Evolutionary conservation across 202 grass and related monocot genomes (phyloP), one percentile per base, ranked within the genome.

Genomic region (Elaeis oleifera): DNA sequence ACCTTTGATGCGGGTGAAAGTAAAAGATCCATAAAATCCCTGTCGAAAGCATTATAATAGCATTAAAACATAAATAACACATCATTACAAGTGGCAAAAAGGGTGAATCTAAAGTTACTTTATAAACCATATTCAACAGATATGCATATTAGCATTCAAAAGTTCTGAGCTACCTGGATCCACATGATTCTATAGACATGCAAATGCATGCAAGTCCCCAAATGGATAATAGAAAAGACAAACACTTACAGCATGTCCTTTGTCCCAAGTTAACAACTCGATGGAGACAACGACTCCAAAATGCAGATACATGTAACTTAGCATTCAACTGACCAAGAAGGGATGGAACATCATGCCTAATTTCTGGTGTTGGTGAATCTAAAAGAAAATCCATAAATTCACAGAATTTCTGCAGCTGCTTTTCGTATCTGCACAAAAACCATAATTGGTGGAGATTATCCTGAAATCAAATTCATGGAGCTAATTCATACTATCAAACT

Each of bases 1-100:
- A 97, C 74, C 78, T 97, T 97, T 0, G 92, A 97, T 17, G 92
- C 84, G 4, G 92, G 88, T 20, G 88, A 85, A 77, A 97, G 82
- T 66, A 97, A 70, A 54, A 97, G 87, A 60, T 91, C 88, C 53
- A 86, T 76, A 71, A 97, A 97, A 69, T 89, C 80, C 77, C 92
- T 97, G 76, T 50, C 56, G 28, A 59, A 28, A 20, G 68, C 49
- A 63, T 28, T 23, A 44, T 28, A 56, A 29, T 15, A 18, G 27
- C 15, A 60, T 18, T 32, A 60, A 60, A 36, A 29, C 25, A 59
- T 24, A 16, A 27, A 5, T 28, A 32, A 28, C 26, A 60, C 14
- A 64, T 21, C 6, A 23, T 50, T 31, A 44, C 57, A 44, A 68
- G 21, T 21, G 23, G 25, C 36, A 68, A 6, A 20, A 23, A 0